phyloP scores from a whole-genome alignment of 345 rosid species.

The Citrus trifoliata region DNA sequence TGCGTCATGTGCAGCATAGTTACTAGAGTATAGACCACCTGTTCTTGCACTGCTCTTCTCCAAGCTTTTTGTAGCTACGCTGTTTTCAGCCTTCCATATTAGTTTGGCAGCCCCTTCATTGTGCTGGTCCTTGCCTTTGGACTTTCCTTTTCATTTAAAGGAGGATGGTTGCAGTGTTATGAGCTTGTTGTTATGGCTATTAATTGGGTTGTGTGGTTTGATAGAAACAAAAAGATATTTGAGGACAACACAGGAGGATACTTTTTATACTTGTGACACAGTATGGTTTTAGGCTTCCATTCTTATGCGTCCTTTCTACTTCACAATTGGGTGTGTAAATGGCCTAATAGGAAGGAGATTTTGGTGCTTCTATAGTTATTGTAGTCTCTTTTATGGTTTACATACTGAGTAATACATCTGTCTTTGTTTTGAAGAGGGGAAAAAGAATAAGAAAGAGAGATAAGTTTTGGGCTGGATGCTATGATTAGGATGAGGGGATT shows the following conservation, averaged over 20 bases:
- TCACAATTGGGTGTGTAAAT: background rate
- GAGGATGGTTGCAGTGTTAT: background rate
- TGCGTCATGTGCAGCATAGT: background rate
- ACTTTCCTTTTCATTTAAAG: background rate
- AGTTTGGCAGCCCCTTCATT: background rate
- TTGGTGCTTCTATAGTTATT: background rate
- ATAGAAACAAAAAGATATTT: background rate
- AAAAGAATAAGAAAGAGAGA: background rate
- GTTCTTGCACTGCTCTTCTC: background rate
- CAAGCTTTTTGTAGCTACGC: background rate
- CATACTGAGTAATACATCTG: background rate
- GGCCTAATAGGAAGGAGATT: background rate
- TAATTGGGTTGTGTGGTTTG: background rate
- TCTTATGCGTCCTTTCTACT: background rate
- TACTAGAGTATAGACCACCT: background rate
- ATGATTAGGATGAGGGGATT: background rate
- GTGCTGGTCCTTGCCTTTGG: background rate
- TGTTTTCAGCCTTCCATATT: background rate
- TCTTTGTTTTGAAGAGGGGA: background rate
- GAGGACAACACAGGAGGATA: background rate
- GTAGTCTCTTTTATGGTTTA: background rate
- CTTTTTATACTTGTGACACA: background rate
- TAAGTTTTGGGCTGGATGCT: background rate
- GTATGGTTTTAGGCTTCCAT: background rate
- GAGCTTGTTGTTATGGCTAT: background rate